Evolutionary conservation across 345 rosid species (phyloP).

Genomic region (Toxicodendron radicans): DNA sequence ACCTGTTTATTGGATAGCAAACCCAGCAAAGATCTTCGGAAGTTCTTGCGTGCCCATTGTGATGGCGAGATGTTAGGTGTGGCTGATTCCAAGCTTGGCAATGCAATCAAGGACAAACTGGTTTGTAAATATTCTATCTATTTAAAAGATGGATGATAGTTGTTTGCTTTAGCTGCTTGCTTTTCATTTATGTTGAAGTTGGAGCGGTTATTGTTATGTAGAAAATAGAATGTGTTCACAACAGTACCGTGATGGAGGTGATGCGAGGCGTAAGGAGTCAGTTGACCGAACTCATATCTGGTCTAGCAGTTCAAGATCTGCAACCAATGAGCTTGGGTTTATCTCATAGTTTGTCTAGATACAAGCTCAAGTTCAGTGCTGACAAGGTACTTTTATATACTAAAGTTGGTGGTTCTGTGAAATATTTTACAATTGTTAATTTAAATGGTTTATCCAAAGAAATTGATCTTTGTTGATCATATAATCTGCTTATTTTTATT

Average conservation of each 20-base stretch:
- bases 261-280: slow-evolving; percentile 86
- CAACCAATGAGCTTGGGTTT: slow-evolving; percentile 97
- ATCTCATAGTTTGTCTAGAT: slow-evolving; percentile 90
- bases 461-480: neutral
- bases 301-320: slow-evolving; percentile 72
- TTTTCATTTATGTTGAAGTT: slow-evolving; percentile 17
- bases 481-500: neutral
- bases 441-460: neutral
- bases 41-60: slow-evolving; percentile 73
- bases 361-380: slow-evolving; percentile 88
- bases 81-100: slow-evolving; percentile 94
- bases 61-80: slow-evolving; percentile 68
- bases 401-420: neutral
- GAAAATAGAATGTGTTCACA: slow-evolving; percentile 95
- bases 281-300: slow-evolving; percentile 81
- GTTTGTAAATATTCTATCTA: slow-evolving; percentile 32
- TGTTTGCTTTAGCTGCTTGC: neutral
- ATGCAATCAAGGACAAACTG: slow-evolving; percentile 85
- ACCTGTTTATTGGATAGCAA: slow-evolving; percentile 71
- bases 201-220: slow-evolving; percentile 28
- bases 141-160: neutral
- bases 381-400: slow-evolving; percentile 64
- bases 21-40: slow-evolving; percentile 74
- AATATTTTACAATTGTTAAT: neutral
- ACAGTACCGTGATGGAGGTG: slow-evolving; percentile 84